Percentiles rank a stretch among this genome's conserved stretches.
Conservation (phyloP, 768 basidiomycete species). For the Tylopilus intermedius region DNA sequence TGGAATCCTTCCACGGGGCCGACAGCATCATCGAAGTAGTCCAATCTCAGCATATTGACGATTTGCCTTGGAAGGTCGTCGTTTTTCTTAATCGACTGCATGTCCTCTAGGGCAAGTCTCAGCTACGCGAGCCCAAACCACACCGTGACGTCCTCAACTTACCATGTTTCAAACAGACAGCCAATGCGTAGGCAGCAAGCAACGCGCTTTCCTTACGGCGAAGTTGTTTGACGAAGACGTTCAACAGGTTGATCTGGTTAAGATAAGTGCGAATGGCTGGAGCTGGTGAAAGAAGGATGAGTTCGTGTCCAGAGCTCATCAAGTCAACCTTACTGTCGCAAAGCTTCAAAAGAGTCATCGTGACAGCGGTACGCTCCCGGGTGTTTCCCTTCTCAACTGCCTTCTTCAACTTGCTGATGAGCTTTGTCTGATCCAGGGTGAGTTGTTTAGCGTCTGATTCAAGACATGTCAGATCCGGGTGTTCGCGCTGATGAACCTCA, state of each 20-base stretch:
- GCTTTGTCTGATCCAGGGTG: not conserved
- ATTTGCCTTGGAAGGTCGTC: slow-evolving; percentile 9
- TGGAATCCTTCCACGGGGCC: slow-evolving; percentile 21
- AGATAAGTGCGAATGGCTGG: slow-evolving; percentile 6
- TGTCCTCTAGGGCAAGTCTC: slow-evolving; percentile 7
- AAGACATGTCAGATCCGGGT: not conserved
- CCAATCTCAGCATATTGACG: slow-evolving; percentile 17
- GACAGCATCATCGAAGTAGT: slow-evolving; percentile 23
- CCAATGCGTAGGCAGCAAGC: slow-evolving; percentile 19
- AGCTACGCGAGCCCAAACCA: not conserved
- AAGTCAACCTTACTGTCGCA: slow-evolving; percentile 10
- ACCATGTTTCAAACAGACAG: slow-evolving; percentile 14
- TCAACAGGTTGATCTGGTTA: not conserved
- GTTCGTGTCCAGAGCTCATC: not conserved
- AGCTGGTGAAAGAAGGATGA: slow-evolving; percentile 6
- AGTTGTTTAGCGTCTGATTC: slow-evolving; percentile 8
- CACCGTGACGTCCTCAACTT: not conserved
- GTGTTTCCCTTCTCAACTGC: not conserved
- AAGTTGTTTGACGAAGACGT: slow-evolving; percentile 12
- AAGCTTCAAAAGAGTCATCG: slow-evolving; percentile 18
- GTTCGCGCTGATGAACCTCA: not conserved
- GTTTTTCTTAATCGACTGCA: slow-evolving; percentile 6
- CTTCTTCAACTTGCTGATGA: slow-evolving; percentile 11
- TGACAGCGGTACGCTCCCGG: slow-evolving; percentile 18
- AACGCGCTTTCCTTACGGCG: slow-evolving; percentile 9